These are phyloP conservation scores for Quercus berberidifolia DNA, from an alignment of 306 rosid species.

Conservation along the genomic window DNA sequence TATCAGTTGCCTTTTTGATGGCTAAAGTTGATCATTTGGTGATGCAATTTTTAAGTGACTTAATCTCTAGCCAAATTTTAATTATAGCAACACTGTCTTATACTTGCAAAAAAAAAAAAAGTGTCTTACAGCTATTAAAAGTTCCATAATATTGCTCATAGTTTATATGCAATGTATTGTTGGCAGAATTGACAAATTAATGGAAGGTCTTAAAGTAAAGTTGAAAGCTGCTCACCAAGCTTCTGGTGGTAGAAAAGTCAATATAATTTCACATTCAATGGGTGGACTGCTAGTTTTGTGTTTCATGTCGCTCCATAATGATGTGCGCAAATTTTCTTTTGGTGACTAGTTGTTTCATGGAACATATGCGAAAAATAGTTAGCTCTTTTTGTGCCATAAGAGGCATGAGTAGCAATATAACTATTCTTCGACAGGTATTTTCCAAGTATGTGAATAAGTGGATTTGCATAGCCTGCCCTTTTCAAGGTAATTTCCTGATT, in stretches of 20 bases:
- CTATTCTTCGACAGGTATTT: constrained; percentile 59
- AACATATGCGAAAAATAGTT: constrained; percentile 13
- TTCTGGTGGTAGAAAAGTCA: constrained; percentile 90
- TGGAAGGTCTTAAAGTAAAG: constrained; percentile 75
- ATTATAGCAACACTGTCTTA: background rate
- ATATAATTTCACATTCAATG: constrained; percentile 87
- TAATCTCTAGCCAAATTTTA: background rate
- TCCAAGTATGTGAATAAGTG: constrained; percentile 82
- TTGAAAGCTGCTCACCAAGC: constrained; percentile 80
- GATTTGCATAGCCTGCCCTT: constrained; percentile 91
- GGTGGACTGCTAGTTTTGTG: constrained; percentile 77
- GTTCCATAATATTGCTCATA: background rate
- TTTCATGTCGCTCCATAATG: constrained; percentile 70
- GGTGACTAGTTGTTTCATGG: constrained; percentile 23
- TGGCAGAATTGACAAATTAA: constrained; percentile 63
- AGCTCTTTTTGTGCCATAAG: background rate
- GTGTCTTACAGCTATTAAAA: background rate
- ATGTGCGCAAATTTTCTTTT: constrained; percentile 49
- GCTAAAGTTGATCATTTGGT: background rate
- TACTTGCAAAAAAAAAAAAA: background rate
- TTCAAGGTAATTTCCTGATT: constrained; percentile 54
- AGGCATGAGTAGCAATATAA: constrained; percentile 22
- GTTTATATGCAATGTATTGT: background rate
- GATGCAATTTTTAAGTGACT: background rate
- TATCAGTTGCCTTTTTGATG: background rate